Base-by-base conservation (phyloP, 176 grass and related monocot genomes). In the Avena sativa region DNA sequence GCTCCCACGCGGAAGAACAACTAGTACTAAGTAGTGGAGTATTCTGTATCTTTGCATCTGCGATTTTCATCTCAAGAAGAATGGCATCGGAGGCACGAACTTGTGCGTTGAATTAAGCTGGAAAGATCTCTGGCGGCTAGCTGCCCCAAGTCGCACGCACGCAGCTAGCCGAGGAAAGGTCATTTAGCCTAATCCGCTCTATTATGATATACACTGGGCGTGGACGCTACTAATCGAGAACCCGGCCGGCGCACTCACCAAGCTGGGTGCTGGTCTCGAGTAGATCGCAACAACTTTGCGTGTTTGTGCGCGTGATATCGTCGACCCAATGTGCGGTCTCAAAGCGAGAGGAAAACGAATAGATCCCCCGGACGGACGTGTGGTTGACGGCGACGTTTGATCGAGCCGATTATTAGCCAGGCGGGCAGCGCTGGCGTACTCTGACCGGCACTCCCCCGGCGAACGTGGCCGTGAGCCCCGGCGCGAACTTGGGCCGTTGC, bases 391-490 rank as follows among this genome's bases (percentile, higher is more conserved):
- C 63, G 81, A 83, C 74, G 28, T 58, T 61, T 25, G 74, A 83
- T 59, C 28, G 34, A n/a, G 16, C 49, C 15, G 19, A 15, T 21
- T 43, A 43, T 69, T 49, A 64, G 10, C 81, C 78, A 51, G 44
- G 64, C 26, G 0, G 63, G 52, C 55, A 36, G 6, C 87, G 89
- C 73, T 82, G 86, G 69, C 75, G 83, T 71, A 97, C 91, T 34
- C 73, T 87, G n/a, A 91, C 95, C 6, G 95, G 95, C 56, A 97
- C 71, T 1, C 92, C 95, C 4, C 95, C 95, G 10, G 85, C 80
- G 79, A 95, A 92, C 15, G 91, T 75, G 60, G 92, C 88, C 17
- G 92, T 97, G 21, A 97, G 87, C 6, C 92, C 92, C 10, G 90
- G 91, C 6, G 87, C 90, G 77, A 97, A 91, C 89, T 81, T 92